Base-by-base conservation (phyloP, 352 stramenopile genomes). In the Phytophthora brassicae region DNA sequence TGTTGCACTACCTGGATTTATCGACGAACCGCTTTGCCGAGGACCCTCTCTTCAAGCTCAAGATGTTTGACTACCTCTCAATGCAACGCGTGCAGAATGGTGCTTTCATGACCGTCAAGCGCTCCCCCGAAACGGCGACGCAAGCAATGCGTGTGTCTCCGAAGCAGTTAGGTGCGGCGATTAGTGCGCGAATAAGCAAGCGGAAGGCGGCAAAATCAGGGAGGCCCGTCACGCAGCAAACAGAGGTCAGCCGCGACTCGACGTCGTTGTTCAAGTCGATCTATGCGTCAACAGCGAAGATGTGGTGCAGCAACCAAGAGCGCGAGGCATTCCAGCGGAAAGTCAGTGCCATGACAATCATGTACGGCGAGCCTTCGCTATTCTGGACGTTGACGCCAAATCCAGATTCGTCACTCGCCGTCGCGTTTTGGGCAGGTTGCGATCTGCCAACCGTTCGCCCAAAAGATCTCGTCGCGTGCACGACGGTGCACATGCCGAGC, bases 331-430 rank as follows among this genome's bases (percentile, higher is more conserved):
- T 74, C 3, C 12, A 49, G 12, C 20, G 56, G 0, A 70, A 70
- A 12, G 41, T 68, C 0, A 45, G 68, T 13, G 52, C 53, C 1
- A 65, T 74, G 52, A 63, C 38, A 0, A 53, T 67, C 20, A 47
- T 43, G 26, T 68, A 55, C 28, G 57, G 53, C 0, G 31, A 64
- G 17, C 66, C 60, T 1, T 74, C 66, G 0, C 20, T 74, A 0
- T 74, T 74, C n/a, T 74, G 66, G 66, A 74, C 66, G 17, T 16
- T 70, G 6, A 74, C 66, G 4, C 66, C 66, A 23, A 74, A 74
- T 17, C 66, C 66, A 2, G 66, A 74, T 29, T 48, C 42, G 12
- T 70, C 56, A 2, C 45, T 74, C 1, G 44, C 57, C 1, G 58
- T 56, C 23, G 61, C 61, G 3, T 74, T 68, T 26, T 74, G 66